Evolutionary conservation across 2,329 filamentous ascomycete species (phyloP), one percentile per base, ranked within the genome.

Genomic region (Cercospora zeina): DNA sequence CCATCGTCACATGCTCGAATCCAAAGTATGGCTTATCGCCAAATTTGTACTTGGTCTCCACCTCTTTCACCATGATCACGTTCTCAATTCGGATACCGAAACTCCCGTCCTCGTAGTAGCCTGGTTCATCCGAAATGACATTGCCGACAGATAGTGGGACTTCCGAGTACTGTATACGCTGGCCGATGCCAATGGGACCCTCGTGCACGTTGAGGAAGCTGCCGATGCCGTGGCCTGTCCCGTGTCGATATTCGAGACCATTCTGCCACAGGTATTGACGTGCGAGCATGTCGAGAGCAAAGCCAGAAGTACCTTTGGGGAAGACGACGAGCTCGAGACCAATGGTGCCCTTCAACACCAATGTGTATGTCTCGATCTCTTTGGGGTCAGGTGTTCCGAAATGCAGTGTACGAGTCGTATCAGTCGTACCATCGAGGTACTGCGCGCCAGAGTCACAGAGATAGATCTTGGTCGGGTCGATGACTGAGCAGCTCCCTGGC

Each of bases 61-160:
- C 88, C 74, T 97, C 92, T 68, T 85, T 89, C 31, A 96, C 91
- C 82, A 97, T 89, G 67, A 96, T 86, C 71, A 99, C 87, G 75
- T 99, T 99, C 78, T 99, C 95, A 71, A 97, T 97, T 16, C 95
- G 89, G 68, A 99, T 95, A 16, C 95, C 95, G 72, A 96, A 99
- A 39, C 87, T 87, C 53, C 92, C 93, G 71, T 99, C 95, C 76
- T 97, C 93, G 75, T 99, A 99, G 79, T 93, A 99, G 31, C 95
- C 95, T 1, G 95, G 95, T 77, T 99, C 82, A 71, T 97, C 92
- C 1, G 93, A 97, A 58, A 97, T 86, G 42, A 99, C 93, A 71
- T 99, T 97, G 49, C 95, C 95, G n/a, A 91, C 83, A 0, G 91
- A 86, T 31, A 99, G 82, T 0, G 95, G 84, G 5, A 97, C 93